Base-by-base conservation (phyloP, 2,329 filamentous ascomycete species). In the Alternaria brassicicola region DNA sequence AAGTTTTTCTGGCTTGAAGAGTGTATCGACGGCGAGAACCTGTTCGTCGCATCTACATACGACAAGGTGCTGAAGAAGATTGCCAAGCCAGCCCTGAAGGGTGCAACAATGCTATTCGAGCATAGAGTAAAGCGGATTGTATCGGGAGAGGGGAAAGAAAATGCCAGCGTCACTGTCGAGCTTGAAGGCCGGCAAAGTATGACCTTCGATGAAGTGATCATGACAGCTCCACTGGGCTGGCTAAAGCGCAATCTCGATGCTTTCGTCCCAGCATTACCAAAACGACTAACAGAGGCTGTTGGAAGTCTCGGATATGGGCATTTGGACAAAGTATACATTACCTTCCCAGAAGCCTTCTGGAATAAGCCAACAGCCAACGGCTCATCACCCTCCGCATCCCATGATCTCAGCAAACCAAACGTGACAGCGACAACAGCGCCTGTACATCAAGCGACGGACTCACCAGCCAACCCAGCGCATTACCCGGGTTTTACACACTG, bases 1-100 rank as follows among this genome's bases (percentile, higher is more conserved):
- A 90, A 88, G 78, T 92, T 87, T 78, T 90, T 92, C 72, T 92
- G 89, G 88, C 73, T 93, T 5, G 90, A 93, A 71, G 89, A 92
- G 75, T 91, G 88, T 64, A 88, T 92, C 51, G 89, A 92, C 70
- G 89, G 89, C 43, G 86, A 85, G 70, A 88, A 88, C 65, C 80
- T 86, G 30, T 88, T 88, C 60, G 84, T 89, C 30, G 84, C 85
- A 3, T 85, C 82, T 1, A 88, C 85, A 3, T 88, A 88, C 69
- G 78, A 81, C 26, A 81, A 81, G 55, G 85, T 89, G n/a, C 71
- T 89, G n/a, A 76, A 85, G 13, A 80, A 80, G 38, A 82, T 92
- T 36, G 82, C 87, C 0, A 81, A 81, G 51, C 84, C 87, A 0
- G 88, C 82, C 1, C 63, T 86, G 0, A 79, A 84, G n/a, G 23